These are phyloP conservation scores for Ascochyta fabae DNA, from an alignment of 2,329 filamentous ascomycete species.

Conservation along the genomic window DNA sequence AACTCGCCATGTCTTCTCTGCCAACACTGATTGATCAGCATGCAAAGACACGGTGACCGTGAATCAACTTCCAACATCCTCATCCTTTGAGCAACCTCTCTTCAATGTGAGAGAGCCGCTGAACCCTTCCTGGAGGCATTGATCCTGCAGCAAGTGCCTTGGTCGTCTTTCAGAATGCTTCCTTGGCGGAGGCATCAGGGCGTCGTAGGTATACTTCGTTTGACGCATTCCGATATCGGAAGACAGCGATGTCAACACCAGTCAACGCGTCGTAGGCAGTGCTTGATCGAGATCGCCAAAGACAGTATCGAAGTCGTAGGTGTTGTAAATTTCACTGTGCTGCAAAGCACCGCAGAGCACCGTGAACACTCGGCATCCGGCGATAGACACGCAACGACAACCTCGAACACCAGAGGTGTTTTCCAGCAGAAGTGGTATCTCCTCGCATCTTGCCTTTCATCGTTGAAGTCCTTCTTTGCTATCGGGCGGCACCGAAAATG, in stretches of 20 bases:
- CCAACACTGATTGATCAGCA: background rate
- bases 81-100: background rate
- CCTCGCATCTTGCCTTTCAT: slow-evolving; percentile 12
- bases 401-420: slow-evolving; percentile 28
- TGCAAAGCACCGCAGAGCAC: slow-evolving; percentile 16
- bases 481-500: slow-evolving; percentile 41
- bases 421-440: slow-evolving; percentile 30
- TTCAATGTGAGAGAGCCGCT: background rate
- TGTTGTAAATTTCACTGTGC: background rate
- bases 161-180: background rate
- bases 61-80: background rate
- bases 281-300: background rate
- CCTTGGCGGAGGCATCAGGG: background rate
- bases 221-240: slow-evolving; percentile 3
- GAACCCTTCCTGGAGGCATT: too few species aligned
- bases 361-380: slow-evolving; percentile 34
- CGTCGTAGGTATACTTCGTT: background rate
- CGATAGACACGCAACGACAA: slow-evolving; percentile 29
- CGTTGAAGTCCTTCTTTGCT: slow-evolving; percentile 21
- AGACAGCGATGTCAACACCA: slow-evolving; percentile 1
- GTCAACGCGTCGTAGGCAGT: background rate
- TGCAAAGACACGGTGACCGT: background rate
- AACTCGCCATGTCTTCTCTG: background rate
- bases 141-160: background rate
- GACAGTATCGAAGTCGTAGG: background rate